A percentile compares a stretch with the other conserved stretches of the same genome.
phyloP scores from a whole-genome alignment of 2,329 filamentous ascomycete genomes.

The Ploettnerulaceae sp. region DNA sequence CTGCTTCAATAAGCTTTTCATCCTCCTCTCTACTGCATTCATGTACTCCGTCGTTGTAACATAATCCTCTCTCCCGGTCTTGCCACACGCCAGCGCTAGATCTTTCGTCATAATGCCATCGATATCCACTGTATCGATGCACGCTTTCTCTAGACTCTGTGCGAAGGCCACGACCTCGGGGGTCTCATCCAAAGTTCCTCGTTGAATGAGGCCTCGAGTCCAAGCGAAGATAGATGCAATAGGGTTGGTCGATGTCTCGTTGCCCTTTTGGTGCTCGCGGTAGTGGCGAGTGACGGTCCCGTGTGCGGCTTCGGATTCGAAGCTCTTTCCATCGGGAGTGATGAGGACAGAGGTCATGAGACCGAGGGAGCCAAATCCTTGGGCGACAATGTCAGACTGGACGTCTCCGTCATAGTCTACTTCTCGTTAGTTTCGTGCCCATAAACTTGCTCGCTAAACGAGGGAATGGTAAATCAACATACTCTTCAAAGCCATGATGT shows the following conservation, averaged over 20 bases:
- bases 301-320: constrained; percentile 96
- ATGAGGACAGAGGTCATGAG: constrained; percentile 98
- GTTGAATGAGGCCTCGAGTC: constrained; percentile 91
- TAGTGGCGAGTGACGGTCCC: constrained; percentile 98
- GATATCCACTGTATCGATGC: constrained; percentile 86
- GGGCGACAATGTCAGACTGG: constrained; percentile 95
- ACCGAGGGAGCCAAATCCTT: constrained; percentile 95
- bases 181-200: constrained; percentile 88
- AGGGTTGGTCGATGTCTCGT: constrained; percentile 95
- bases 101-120: constrained; percentile 99
- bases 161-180: constrained; percentile 89
- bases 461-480: constrained; percentile 35
- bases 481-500: constrained; percentile 98
- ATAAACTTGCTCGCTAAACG: neutral
- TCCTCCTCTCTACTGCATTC: constrained; percentile 81
- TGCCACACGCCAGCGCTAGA: constrained; percentile 88
- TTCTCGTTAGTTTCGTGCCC: constrained; percentile 21
- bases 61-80: constrained; percentile 77
- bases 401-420: constrained; percentile 98
- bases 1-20: constrained; percentile 75
- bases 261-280: constrained; percentile 97
- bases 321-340: constrained; percentile 93
- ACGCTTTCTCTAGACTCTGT: constrained; percentile 86
- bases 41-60: constrained; percentile 92
- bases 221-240: constrained; percentile 99